Base-by-base conservation (phyloP, 257 asterid species). In the Rubia yunnanensis region DNA sequence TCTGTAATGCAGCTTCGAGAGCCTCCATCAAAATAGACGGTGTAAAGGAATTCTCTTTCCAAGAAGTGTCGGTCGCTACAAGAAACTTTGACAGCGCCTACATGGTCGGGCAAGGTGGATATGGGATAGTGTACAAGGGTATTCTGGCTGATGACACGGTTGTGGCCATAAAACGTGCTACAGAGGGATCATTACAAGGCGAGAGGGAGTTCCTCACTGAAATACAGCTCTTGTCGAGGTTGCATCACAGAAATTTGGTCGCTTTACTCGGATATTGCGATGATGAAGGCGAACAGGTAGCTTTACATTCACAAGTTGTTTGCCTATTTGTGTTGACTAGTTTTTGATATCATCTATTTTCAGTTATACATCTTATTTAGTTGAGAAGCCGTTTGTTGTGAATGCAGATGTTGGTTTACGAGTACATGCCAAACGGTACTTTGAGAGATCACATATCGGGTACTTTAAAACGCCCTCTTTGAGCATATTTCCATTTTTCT, bases 251-350 rank as follows among this genome's bases (percentile, higher is more conserved):
- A 68, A 94, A 94, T 83, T 81, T 94, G 32, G 94, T 94, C 30
- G 83, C 97, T 24, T 80, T 94, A 82, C 22, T 83, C 41, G 99
- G 99, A 54, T 94, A 88, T 68, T 94, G 91, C 67, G 99, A 89
- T 48, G 96, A 90, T 75, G 92, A 90, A 77, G 95, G 87, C n/a
- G 99, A 90, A 80, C 99, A 94, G 95, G 99, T 94, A 83, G 65
- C 6, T 11, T 2, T 27, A 28, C 14, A 28, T 27, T 41, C 66
- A 66, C 64, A 59, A 36, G 49, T 54, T 39, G 32, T 41, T 63
- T 53, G 60, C 41, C 57, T 18, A 18, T 50, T 48, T 50, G 3
- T 39, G 14, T 53, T 15, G 1, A 23, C 27, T 53, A n/a, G 22
- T 65, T 41, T 31, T 56, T 44, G 18, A 11, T 63, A 22, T 63